Evolutionary conservation across 768 basidiomycete species (phyloP).

Genomic region (Mycena belliarum): DNA sequence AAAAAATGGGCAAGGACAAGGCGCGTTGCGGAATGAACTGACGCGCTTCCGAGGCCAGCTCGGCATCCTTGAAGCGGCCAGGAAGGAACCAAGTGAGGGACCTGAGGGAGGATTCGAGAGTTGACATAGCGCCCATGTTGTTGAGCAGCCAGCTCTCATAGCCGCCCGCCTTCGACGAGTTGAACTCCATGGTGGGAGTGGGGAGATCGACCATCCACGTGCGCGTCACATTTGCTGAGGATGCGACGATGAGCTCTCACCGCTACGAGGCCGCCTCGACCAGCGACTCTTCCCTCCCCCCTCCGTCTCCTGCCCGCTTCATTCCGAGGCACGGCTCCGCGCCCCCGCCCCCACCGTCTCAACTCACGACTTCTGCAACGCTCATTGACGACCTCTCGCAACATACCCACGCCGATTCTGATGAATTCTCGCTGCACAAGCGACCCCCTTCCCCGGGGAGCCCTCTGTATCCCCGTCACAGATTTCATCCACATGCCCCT

Average conservation of each 20-base stretch:
- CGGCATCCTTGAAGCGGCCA: slow-evolving; percentile 96
- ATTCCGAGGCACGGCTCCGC: background rate
- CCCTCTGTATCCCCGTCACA: background rate
- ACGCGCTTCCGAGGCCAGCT: slow-evolving; percentile 93
- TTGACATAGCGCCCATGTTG: slow-evolving; percentile 83
- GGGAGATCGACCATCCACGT: no score
- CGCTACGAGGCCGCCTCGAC: background rate
- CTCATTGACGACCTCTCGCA: slow-evolving; percentile 22
- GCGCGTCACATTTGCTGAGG: no score
- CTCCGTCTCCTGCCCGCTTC: slow-evolving; percentile 19
- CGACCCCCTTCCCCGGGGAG: background rate
- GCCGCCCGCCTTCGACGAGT: slow-evolving; percentile 51
- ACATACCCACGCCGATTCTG: slow-evolving; percentile 14
- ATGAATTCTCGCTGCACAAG: slow-evolving; percentile 14
- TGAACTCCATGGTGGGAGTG: slow-evolving; percentile 48
- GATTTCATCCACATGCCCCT: slow-evolving; percentile 38
- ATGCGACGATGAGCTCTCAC: background rate
- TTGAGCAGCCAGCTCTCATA: slow-evolving; percentile 85
- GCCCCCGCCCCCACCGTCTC: slow-evolving; percentile 1
- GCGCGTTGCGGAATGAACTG: slow-evolving; percentile 40
- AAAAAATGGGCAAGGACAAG: slow-evolving; percentile 19
- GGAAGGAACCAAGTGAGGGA: slow-evolving; percentile 96
- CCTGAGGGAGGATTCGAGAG: slow-evolving; percentile 85
- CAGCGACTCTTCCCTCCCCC: background rate
- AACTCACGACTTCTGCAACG: slow-evolving; percentile 18